A percentile compares a stretch with the other conserved stretches of the same genome.
These are phyloP conservation scores for Gossypioides kirkii DNA, from an alignment of 345 rosid genomes.

Conservation along the genomic window DNA sequence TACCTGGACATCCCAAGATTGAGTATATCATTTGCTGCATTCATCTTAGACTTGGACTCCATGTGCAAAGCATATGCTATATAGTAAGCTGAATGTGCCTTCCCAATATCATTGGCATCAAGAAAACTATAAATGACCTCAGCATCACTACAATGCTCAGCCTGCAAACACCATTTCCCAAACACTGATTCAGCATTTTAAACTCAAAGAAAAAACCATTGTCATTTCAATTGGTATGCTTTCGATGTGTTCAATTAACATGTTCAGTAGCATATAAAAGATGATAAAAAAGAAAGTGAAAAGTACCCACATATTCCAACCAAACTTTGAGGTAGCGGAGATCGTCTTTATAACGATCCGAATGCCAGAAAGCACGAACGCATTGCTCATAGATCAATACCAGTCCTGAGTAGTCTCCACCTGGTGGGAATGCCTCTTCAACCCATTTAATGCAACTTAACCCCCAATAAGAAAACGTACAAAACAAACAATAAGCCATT, in stretches of 20 bases:
- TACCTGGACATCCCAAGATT: conserved; percentile 71
- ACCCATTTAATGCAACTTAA: conserved; percentile 90
- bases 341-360: conserved; percentile 71
- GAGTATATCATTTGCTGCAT: conserved; percentile 70
- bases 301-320: conserved; percentile 78
- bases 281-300: background rate
- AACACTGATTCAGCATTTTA: too few species aligned
- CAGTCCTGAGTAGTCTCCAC: conserved; percentile 79
- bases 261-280: background rate
- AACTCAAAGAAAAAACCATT: too few species aligned
- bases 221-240: too few species aligned
- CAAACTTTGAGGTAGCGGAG: conserved; percentile 91
- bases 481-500: background rate
- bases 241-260: background rate
- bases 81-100: too few species aligned
- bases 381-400: conserved; percentile 87
- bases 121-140: too few species aligned
- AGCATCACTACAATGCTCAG: too few species aligned
- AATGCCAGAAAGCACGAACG: conserved; percentile 85
- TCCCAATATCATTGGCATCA: too few species aligned
- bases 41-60: conserved; percentile 74
- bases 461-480: background rate
- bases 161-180: conserved; percentile 41
- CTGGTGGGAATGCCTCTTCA: conserved; percentile 79
- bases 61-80: too few species aligned